Base-by-base conservation (phyloP, 345 rosid species). In the Eucalyptus virginea region DNA sequence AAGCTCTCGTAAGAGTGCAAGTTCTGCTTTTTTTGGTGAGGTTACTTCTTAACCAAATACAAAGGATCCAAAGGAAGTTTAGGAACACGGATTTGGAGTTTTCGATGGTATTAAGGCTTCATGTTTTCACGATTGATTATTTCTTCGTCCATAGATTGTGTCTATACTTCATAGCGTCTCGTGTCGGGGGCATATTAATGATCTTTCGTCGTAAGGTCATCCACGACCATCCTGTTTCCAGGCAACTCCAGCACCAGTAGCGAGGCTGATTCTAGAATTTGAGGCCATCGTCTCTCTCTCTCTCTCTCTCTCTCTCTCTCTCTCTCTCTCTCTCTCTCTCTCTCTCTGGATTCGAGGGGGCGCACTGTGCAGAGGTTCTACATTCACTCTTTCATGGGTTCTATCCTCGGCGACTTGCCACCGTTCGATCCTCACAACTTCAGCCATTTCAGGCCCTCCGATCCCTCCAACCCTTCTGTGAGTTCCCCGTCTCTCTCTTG, bases 371-470 rank as follows among this genome's bases (percentile, higher is more conserved):
- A 69, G 26, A 69, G 81, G 24, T 50, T 34, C 13, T 69, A 44
- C 81, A 69, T 69, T 18, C 24, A 50, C 52, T 34, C 81, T 34
- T 62, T 72, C 88, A 96, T 97, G 99, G 98, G 96, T 90, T 95
- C 97, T 90, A 90, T 94, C 93, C 93, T 95, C 87, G 95, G 98
- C 58, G 96, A 94, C 88, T 94, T 93, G 93, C 99, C 99, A 86
- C 95, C 98, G 15, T 94, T 94, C 72, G 94, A 97, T 91, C 98
- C 98, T 88, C 96, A 95, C 91, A 97, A 96, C 92, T 97, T 95
- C 91, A 95, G 96, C 94, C 98, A 95, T 91, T 97, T 94, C 89
- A 94, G 98, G 69, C 97, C 98, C 58, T 93, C 98, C 52, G 97
- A 94, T 93, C 97, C 98, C 87, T 95, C 96, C 56, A 94, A 95